phyloP scores from a whole-genome alignment of 768 basidiomycete species.

The Tylopilus felleus region DNA sequence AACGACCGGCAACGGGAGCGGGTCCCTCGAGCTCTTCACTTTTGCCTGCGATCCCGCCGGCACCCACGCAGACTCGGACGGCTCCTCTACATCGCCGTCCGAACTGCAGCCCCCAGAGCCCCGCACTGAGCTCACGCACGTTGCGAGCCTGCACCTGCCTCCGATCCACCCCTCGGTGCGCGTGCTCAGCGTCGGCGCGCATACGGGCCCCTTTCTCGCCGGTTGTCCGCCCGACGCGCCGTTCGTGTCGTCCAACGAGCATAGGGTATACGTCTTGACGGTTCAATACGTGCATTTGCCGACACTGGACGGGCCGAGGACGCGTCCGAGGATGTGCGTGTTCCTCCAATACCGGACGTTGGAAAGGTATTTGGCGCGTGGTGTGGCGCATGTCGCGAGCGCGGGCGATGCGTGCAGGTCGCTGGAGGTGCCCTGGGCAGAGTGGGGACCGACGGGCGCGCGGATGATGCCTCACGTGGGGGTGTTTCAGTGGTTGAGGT shows the following conservation, averaged over 20 bases:
- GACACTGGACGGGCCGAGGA: neutral
- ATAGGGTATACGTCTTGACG: constrained; percentile 21
- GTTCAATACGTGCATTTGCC: constrained; percentile 20
- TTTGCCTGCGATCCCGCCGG: constrained; percentile 26
- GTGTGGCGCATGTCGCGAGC: neutral
- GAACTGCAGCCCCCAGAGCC: neutral
- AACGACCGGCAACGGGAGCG: constrained; percentile 32
- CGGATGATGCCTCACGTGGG: constrained; percentile 30
- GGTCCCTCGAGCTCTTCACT: constrained; percentile 43
- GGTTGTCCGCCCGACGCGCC: constrained; percentile 18
- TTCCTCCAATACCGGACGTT: constrained; percentile 35
- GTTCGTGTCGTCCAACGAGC: constrained; percentile 28
- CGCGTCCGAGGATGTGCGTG: constrained; percentile 20
- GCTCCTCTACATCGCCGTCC: neutral
- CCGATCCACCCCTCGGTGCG: constrained; percentile 1
- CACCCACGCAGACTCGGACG: neutral
- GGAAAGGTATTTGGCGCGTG: constrained; percentile 14
- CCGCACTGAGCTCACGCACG: constrained; percentile 11
- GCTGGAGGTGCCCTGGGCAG: constrained; percentile 31
- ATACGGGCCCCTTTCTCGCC: constrained; percentile 35
- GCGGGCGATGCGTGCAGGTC: too few relatives aligned
- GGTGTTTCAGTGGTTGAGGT: constrained; percentile 42
- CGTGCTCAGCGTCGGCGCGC: constrained; percentile 24
- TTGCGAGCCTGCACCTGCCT: constrained; percentile 18
- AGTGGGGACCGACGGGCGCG: constrained; percentile 38